Evolutionary conservation across 306 rosid genomes (phyloP).

Genomic region (Styphnolobium japonicum): DNA sequence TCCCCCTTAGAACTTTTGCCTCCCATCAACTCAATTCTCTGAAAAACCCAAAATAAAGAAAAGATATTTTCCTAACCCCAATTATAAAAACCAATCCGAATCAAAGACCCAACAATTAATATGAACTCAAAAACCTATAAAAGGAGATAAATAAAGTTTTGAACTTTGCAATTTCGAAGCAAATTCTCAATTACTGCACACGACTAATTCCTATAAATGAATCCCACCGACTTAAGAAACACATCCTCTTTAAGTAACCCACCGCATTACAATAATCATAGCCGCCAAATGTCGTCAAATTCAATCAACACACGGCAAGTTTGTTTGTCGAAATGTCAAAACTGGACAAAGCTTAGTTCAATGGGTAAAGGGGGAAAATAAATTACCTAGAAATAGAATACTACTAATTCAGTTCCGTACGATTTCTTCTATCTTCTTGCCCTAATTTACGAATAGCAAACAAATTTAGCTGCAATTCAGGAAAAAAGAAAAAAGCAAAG

Average conservation of each 20-base stretch:
- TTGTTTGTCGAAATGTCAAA: background rate
- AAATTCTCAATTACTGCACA: constrained; percentile 19
- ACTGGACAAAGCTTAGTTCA: constrained; percentile 24
- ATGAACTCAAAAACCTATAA: constrained; percentile 19
- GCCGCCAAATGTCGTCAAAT: constrained; percentile 34
- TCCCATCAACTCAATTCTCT: constrained; percentile 68
- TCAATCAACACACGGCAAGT: constrained; percentile 49
- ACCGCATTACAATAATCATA: background rate
- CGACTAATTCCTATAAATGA: constrained; percentile 31
- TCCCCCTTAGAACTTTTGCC: constrained; percentile 62
- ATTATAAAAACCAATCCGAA: constrained; percentile 20
- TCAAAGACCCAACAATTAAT: background rate
- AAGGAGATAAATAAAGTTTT: background rate
- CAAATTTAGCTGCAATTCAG: background rate
- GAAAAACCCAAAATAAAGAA: constrained; percentile 3
- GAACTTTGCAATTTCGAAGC: constrained; percentile 14
- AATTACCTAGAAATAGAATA: constrained; percentile 6
- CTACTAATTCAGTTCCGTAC: constrained; percentile 7
- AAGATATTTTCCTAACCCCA: background rate
- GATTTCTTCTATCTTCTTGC: background rate
- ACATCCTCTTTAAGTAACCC: constrained; percentile 1
- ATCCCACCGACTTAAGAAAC: constrained; percentile 39
- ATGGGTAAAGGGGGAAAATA: background rate
- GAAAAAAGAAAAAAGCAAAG: background rate
- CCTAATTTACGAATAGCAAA: background rate